phyloP scores from a whole-genome alignment of 257 asterid species.

The Petrea volubilis region DNA sequence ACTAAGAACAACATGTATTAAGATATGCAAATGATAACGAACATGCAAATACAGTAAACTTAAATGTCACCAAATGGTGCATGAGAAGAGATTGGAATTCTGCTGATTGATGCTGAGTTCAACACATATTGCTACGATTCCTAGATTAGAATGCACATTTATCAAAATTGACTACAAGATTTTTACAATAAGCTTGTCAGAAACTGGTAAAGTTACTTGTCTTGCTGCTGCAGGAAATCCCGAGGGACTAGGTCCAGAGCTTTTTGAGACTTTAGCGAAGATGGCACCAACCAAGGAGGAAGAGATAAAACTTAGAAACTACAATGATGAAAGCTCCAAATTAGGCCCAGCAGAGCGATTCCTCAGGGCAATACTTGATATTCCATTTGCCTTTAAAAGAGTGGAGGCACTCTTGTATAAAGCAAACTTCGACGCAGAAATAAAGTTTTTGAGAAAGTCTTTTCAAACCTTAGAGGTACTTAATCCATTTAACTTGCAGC shows the following conservation, averaged over 20 bases:
- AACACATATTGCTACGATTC: not conserved
- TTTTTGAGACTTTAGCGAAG: slow-evolving; percentile 87
- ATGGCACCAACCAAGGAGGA: slow-evolving; percentile 98
- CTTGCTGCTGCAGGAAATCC: slow-evolving; percentile 63
- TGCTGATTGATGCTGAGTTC: slow-evolving; percentile 6
- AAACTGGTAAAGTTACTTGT: not conserved
- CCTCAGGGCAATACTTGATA: slow-evolving; percentile 74
- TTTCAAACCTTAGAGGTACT: slow-evolving; percentile 85
- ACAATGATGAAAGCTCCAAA: slow-evolving; percentile 56
- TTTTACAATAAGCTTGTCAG: not conserved
- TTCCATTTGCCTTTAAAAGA: slow-evolving; percentile 90
- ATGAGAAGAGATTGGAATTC: not conserved
- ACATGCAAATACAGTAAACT: not conserved
- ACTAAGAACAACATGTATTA: not conserved
- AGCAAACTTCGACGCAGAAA: slow-evolving; percentile 80
- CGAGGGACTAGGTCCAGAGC: slow-evolving; percentile 82
- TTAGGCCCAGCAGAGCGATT: slow-evolving; percentile 85
- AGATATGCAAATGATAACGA: not conserved
- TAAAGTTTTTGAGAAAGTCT: slow-evolving; percentile 73
- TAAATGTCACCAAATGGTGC: not conserved
- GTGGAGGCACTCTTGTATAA: slow-evolving; percentile 84
- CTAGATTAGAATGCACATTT: not conserved
- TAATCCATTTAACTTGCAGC: slow-evolving; percentile 15
- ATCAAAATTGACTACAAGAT: not conserved
- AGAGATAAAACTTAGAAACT: slow-evolving; percentile 72